These are phyloP conservation scores for Magnolia kwangsiensis DNA, from an alignment of 164 flowering plant species.

Conservation along the genomic window DNA sequence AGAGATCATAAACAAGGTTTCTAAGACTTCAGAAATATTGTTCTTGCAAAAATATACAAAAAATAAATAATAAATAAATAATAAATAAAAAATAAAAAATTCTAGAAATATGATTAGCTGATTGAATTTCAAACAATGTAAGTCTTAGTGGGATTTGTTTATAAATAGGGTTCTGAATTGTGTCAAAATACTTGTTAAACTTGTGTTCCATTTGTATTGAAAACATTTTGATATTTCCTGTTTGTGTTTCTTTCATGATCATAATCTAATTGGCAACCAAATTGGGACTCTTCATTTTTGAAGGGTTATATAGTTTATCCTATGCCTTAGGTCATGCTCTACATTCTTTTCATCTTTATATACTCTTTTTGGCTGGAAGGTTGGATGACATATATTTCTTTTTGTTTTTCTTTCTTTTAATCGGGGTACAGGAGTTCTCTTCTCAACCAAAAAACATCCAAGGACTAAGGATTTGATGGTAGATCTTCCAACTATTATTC, in stretches of 20 bases:
- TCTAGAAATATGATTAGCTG: not conserved
- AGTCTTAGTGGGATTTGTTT: not conserved
- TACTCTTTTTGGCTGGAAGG: not conserved
- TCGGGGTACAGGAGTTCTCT: slow-evolving; percentile 61
- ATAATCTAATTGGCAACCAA: not conserved
- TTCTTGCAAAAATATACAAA: not conserved
- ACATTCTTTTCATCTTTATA: not conserved
- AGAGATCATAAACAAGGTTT: not conserved
- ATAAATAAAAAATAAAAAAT: not conserved
- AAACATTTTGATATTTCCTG: too few species aligned
- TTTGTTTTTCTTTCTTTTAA: not conserved
- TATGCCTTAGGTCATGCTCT: not conserved
- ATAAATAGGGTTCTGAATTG: too few species aligned
- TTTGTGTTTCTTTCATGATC: not conserved
- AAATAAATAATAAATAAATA: too few species aligned
- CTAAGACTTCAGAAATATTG: not conserved
- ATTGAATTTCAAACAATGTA: not conserved
- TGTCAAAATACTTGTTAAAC: too few species aligned
- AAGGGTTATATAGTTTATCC: not conserved
- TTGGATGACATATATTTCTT: not conserved
- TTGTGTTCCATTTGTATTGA: too few species aligned
- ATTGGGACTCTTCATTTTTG: not conserved
- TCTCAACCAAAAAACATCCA: slow-evolving; percentile 83
- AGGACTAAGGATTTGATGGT: slow-evolving; percentile 89
- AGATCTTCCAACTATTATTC: slow-evolving; percentile 1